These are phyloP conservation scores for Volutella citrinella DNA, from an alignment of 2,329 filamentous ascomycete species.

Conservation along the genomic window DNA sequence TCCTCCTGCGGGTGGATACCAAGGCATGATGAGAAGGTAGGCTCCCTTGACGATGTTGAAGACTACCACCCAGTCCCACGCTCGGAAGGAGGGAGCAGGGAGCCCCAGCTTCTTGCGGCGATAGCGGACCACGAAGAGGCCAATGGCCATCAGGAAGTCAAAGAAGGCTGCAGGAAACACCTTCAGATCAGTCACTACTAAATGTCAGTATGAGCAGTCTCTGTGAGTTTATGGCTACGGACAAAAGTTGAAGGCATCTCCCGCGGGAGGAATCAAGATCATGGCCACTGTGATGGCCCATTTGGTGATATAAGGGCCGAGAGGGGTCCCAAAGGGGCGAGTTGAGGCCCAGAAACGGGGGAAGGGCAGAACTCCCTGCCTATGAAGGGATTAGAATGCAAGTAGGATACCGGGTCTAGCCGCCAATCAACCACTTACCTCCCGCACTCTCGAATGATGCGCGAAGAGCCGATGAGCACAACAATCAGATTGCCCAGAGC, in stretches of 20 bases:
- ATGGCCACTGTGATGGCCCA: constrained; percentile 56
- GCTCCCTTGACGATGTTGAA: constrained; percentile 60
- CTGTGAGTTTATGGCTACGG: no score
- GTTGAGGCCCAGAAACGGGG: constrained; percentile 60
- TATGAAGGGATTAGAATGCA: no score
- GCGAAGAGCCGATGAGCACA: constrained; percentile 51
- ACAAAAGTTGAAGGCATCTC: constrained; percentile 63
- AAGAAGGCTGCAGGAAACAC: constrained; percentile 60
- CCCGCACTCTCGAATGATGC: constrained; percentile 58
- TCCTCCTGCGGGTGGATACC: constrained; percentile 64
- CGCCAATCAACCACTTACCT: constrained; percentile 36
- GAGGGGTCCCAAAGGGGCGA: constrained; percentile 59
- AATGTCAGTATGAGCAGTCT: no score
- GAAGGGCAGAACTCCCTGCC: constrained; percentile 58
- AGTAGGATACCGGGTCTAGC: no score
- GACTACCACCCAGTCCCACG: constrained; percentile 55
- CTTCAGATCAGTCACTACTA: constrained; percentile 54
- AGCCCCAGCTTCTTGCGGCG: constrained; percentile 50
- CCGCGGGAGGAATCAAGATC: constrained; percentile 58
- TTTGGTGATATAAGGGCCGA: constrained; percentile 56
- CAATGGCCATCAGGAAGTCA: constrained; percentile 52
- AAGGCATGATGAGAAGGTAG: constrained; percentile 66
- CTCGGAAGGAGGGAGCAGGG: constrained; percentile 48
- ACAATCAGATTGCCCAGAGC: constrained; percentile 58
- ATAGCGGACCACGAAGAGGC: constrained; percentile 55